These are phyloP conservation scores for Termitomyces sp. DNA, from an alignment of 768 basidiomycete genomes.

Conservation along the genomic window DNA sequence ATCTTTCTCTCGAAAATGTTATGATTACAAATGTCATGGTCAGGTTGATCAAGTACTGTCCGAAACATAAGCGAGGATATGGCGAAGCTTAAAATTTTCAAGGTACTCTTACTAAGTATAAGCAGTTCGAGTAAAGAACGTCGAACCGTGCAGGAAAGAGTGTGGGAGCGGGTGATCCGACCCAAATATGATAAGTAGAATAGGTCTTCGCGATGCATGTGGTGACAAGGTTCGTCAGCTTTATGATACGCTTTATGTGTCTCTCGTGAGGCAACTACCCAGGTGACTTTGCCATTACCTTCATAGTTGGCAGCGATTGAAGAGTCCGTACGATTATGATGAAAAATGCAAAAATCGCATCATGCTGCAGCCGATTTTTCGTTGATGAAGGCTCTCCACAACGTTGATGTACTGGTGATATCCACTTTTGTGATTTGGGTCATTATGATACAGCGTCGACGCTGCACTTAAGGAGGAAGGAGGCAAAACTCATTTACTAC, in stretches of 20 bases:
- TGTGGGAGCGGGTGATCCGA: neutral
- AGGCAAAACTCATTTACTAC: constrained; percentile 45
- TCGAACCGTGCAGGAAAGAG: no score
- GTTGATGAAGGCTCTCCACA: constrained; percentile 23
- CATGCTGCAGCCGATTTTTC: constrained; percentile 33
- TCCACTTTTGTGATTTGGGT: constrained; percentile 34
- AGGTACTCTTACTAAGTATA: neutral
- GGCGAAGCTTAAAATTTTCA: neutral
- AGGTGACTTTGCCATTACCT: constrained; percentile 36
- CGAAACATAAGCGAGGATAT: neutral
- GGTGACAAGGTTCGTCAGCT: neutral
- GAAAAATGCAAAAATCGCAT: constrained; percentile 20
- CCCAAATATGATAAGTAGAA: no score
- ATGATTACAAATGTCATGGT: neutral
- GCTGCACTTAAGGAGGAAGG: constrained; percentile 29
- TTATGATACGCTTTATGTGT: constrained; percentile 23
- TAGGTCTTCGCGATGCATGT: neutral
- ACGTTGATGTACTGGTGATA: constrained; percentile 42
- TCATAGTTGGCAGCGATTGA: constrained; percentile 40
- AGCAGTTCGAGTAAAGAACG: neutral
- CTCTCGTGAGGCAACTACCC: constrained; percentile 36
- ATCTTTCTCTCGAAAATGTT: neutral
- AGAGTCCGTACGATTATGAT: constrained; percentile 22
- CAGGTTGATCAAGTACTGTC: neutral
- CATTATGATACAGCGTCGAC: constrained; percentile 34